phyloP scores from a whole-genome alignment of 768 basidiomycete genomes.

The Lactarius trivialis region DNA sequence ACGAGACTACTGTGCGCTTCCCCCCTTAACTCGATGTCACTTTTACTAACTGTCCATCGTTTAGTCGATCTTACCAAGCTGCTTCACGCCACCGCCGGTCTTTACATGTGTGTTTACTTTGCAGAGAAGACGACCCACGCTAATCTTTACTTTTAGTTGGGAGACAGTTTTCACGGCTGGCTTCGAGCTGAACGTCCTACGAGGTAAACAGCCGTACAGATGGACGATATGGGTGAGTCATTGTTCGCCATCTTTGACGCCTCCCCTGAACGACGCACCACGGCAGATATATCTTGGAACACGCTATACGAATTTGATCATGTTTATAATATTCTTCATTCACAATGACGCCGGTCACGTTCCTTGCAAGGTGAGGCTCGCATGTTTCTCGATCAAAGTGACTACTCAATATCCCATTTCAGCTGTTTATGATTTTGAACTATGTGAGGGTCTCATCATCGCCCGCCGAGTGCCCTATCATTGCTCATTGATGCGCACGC shows the following conservation, averaged over 20 bases:
- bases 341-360: neutral
- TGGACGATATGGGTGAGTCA: neutral
- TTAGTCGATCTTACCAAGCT: neutral
- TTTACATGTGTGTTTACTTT: neutral
- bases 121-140: neutral
- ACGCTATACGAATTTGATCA: neutral
- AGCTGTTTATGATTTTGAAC: neutral
- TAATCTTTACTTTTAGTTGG: neutral
- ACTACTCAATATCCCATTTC: too few species aligned
- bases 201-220: conserved; percentile 8
- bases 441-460: neutral
- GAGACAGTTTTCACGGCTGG: neutral
- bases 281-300: conserved; percentile 6
- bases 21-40: neutral
- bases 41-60: neutral
- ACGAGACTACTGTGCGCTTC: neutral
- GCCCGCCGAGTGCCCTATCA: neutral
- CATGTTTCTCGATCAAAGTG: too few species aligned
- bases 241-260: neutral
- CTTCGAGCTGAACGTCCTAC: neutral
- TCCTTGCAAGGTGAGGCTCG: neutral
- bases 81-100: neutral
- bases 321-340: neutral
- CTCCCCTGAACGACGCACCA: neutral
- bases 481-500: neutral